Base-by-base conservation (phyloP, 208 protist species). In the Acanthamoeba rhysodes region DNA sequence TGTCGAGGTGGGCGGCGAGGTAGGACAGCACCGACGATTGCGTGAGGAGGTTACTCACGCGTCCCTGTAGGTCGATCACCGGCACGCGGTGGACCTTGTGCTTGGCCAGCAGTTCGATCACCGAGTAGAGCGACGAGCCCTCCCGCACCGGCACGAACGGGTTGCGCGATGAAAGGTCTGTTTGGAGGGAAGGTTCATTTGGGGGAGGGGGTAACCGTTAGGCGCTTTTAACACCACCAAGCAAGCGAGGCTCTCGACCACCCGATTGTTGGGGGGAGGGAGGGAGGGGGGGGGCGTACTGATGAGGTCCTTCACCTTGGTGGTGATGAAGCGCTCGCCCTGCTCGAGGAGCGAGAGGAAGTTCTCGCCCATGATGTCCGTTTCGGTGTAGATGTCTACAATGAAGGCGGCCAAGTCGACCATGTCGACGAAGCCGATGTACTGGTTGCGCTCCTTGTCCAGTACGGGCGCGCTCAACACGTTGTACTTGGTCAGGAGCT, bases 311-410 rank as follows among this genome's bases (percentile, higher is more conserved):
- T 84, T 84, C 34, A 84, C 76, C 7, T 84, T 41, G 34, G 76
- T 84, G 76, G 76, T 84, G 76, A 29, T 84, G 37, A 84, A 84
- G 48, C 76, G 76, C 48, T 84, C 76, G 76, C 76, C 76, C 29
- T 84, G 76, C 76, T 84, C 76, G 9, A 84, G 76, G 22, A 84
- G 45, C 18, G 76, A 72, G 9, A 72, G 22, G 29, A 72, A 72
- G 64, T 72, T 72, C 64, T 72, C 64, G 64, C 64, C 64, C 64
- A 72, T 8, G 1, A 72, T 72, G n/a, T 72, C 64, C 0, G 64
- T 72, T 34, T 72, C 64, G 29, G 64, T 72, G n/a, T 72, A 72
- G n/a, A 72, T 72, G 64, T 72, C 64, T 4, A 72, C 64, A 20
- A 72, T 72, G n/a, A 72, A 72, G n/a, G 64, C 64, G 8, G 64